A percentile compares a stretch with the other conserved stretches of the same genome.
Conservation (phyloP, 345 rosid species). For the Chamaenerion angustifolium region DNA sequence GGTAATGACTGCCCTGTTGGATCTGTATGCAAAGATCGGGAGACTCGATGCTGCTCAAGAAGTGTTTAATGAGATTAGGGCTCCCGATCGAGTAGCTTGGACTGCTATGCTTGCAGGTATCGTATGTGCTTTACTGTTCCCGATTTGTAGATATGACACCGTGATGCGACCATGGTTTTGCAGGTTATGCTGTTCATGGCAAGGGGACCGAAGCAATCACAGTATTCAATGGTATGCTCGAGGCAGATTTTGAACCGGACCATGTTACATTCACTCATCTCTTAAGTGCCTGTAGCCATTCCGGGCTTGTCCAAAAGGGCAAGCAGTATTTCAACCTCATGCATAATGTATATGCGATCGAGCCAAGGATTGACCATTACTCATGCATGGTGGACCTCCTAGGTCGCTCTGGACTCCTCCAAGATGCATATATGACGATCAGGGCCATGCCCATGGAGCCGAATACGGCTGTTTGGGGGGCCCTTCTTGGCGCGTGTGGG, state of each 20-base stretch:
- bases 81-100: conserved; percentile 57
- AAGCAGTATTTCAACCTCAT: conserved; percentile 37
- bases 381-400: conserved; percentile 72
- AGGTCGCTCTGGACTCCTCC: conserved; percentile 50
- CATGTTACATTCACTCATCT: conserved; percentile 69
- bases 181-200: conserved; percentile 50
- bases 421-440: conserved; percentile 39
- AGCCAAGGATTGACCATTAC: conserved; percentile 46
- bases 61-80: conserved; percentile 33
- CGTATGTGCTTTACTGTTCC: no score
- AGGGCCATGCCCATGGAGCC: conserved; percentile 55
- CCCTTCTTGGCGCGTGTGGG: conserved; percentile 68
- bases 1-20: conserved; percentile 30
- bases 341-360: conserved; percentile 27
- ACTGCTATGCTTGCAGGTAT: conserved; percentile 51
- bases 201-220: conserved; percentile 41
- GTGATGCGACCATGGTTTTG: no score
- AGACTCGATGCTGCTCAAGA: conserved; percentile 23
- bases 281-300: conserved; percentile 64
- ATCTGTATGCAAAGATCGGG: conserved; percentile 49
- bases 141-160: no score
- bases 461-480: conserved; percentile 65
- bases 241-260: conserved; percentile 34
- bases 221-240: conserved; percentile 44
- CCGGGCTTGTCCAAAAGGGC: conserved; percentile 51